phyloP scores from a whole-genome alignment of 2,329 filamentous ascomycete genomes.

The Fusarium tanahbumbuense region DNA sequence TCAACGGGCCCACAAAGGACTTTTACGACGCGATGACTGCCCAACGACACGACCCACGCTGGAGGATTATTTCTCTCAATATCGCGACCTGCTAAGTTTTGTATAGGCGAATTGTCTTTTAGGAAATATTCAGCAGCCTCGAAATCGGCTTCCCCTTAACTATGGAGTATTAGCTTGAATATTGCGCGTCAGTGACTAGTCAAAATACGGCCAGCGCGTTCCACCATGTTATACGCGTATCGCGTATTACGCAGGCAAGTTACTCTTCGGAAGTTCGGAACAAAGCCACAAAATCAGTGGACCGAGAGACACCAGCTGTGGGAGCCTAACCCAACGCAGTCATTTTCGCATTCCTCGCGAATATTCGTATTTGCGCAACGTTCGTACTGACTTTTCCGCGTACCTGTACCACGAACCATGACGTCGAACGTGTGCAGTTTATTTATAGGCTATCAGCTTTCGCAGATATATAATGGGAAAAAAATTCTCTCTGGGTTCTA shows the following conservation, averaged over 20 bases:
- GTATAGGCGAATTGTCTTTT: neutral
- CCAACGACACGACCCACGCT: neutral
- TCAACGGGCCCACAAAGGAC: neutral
- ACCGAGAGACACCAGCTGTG: rapidly evolving
- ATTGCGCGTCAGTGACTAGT: neutral
- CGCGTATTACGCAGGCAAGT: neutral
- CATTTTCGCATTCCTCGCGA: neutral
- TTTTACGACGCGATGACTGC: neutral
- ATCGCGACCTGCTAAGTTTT: neutral
- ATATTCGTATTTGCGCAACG: neutral
- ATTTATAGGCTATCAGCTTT: neutral
- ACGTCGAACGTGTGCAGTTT: neutral
- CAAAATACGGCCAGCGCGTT: rapidly evolving
- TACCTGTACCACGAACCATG: neutral
- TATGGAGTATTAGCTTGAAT: neutral
- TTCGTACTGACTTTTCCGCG: neutral
- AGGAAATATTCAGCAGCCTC: neutral
- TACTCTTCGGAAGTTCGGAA: neutral
- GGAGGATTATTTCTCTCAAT: rapidly evolving
- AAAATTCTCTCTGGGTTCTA: neutral
- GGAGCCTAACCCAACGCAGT: neutral
- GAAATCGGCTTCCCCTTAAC: neutral
- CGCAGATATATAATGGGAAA: neutral
- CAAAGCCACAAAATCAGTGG: neutral
- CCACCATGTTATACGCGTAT: neutral